Base-by-base conservation (phyloP, 2,329 filamentous ascomycete genomes). In the Apiospora malaysiana region DNA sequence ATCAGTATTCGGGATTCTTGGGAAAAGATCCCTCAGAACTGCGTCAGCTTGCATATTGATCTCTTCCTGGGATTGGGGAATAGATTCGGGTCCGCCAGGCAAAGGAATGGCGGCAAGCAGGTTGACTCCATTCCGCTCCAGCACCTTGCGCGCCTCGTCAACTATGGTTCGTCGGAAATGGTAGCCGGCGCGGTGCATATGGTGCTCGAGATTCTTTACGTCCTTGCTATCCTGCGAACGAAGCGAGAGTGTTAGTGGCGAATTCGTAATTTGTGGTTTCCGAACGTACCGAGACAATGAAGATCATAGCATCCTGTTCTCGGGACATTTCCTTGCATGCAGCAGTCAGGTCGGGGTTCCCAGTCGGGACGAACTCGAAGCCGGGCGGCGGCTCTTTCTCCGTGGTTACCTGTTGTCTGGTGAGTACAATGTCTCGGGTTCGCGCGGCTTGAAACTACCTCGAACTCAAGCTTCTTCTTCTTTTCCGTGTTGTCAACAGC, bases 301-400 rank as follows among this genome's bases (percentile, higher is more conserved):
- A 92, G 21, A 91, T 88, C 86, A 90, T 88, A 63, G 88, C 89
- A 75, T 85, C 89, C 68, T 84, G 83, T 74, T 90, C 87, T 73
- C 90, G 85, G 1, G 90, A 92, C 25, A 91, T 79, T 75, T 92
- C 90, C 79, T 92, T 92, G 83, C 90, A 92, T 59, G 84, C 81
- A 70, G 82, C 83, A 6, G 89, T 91, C 76, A 92, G 80, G 72
- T 86, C 83, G 27, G 89, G 90, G 73, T 91, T 88, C 68, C 90
- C 90, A 68, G 88, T 86, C 43, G 90, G 88, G 59, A 92, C 85
- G 76, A 91, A 91, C 73, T 87, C 85, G 76, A 89, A 91, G 59
- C 89, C 89, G 1, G 89, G 88, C 14, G 89, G 89, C 18, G 90
- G 88, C 1, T 80, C 80, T 68, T 79, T 81, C 49, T 85, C 77